Evolutionary conservation across 345 rosid species (phyloP), one percentile per base, ranked within the genome.

Genomic region (Linum tenue): DNA sequence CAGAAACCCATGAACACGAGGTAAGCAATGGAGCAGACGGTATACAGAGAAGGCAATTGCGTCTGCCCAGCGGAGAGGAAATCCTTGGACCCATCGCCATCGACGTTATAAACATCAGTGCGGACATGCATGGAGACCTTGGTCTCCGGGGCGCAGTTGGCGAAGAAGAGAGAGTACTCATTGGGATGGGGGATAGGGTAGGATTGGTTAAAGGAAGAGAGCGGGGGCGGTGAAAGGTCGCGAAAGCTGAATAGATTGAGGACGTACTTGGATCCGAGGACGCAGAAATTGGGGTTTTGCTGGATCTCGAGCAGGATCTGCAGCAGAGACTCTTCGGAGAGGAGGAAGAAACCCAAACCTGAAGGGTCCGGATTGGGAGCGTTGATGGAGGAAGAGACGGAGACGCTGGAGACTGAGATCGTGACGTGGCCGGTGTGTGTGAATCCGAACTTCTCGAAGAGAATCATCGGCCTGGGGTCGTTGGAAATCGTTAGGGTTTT

Each of bases 151-250:
- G 79, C 86, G 77, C 99, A 94, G 43, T 94, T 90, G 62, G 96
- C 82, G 83, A 94, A 94, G 79, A 84, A 83, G 69, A 94, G 92
- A 15, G 87, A 82, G 83, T 94, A 90, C n/a, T 90, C 97, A 31
- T 88, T 84, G 2, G 99, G 97, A 17, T 86, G 71, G 37, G 76
- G 51, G 50, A 90, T 85, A 0, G 96, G 88, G 59, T 81, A 85
- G 0, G 95, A 82, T 5, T 66, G 82, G 55, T 77, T 81, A 80
- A 88, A 86, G 38, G 83, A 71, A 1, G 90, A 78, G 42, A 65
- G 81, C 0, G 96, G 91, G 0, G 96, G 95, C 2, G 96, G 97
- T 0, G 86, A 88, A 67, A 90, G 92, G 39, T 88, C 87, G 31
- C 89, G 76, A 86, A 94, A 90, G 37, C 77, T 82, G 88, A 94